A percentile compares a stretch with the other conserved stretches of the same genome.
Conservation (phyloP, 2,329 filamentous ascomycete genomes). For the Phaeomoniella chlamydospora region DNA sequence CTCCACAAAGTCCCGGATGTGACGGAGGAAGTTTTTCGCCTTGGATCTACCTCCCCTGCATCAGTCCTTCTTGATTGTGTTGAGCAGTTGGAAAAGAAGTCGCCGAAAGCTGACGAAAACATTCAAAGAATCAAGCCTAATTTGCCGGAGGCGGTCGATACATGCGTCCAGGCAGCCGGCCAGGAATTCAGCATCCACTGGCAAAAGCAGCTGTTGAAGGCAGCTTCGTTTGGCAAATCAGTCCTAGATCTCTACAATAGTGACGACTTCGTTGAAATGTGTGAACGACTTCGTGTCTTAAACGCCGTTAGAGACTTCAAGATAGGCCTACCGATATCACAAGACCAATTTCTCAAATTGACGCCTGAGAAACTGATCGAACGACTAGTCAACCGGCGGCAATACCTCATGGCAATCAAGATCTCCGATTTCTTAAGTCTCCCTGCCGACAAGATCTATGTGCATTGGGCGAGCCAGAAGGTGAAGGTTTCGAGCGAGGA, state of each 20-base stretch:
- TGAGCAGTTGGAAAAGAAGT: conserved; percentile 80
- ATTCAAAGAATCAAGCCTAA: conserved; percentile 85
- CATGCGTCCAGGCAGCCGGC: conserved; percentile 82
- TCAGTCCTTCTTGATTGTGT: conserved; percentile 90
- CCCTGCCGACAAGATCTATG: conserved; percentile 78
- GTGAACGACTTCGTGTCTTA: conserved; percentile 78
- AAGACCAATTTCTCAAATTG: conserved; percentile 83
- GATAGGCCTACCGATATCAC: conserved; percentile 77
- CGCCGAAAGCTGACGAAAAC: conserved; percentile 92
- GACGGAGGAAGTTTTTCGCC: conserved; percentile 76
- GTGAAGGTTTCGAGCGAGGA: conserved; percentile 73
- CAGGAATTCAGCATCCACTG: conserved; percentile 81
- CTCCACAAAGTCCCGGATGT: conserved; percentile 83
- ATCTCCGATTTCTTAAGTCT: conserved; percentile 78
- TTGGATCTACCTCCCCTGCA: conserved; percentile 75
- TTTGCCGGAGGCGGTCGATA: conserved; percentile 84
- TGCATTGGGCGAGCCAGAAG: conserved; percentile 94
- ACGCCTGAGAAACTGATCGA: conserved; percentile 80
- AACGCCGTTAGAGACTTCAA: conserved; percentile 89
- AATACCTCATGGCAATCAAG: conserved; percentile 80
- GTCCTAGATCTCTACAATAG: conserved; percentile 95
- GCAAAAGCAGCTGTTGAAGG: conserved; percentile 93
- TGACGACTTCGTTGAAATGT: conserved; percentile 98
- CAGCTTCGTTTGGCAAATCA: conserved; percentile 93
- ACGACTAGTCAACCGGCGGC: conserved; percentile 72